These are phyloP conservation scores for Pleodorina starrii DNA, from an alignment of 139 green algal genomes.

Conservation along the genomic window DNA sequence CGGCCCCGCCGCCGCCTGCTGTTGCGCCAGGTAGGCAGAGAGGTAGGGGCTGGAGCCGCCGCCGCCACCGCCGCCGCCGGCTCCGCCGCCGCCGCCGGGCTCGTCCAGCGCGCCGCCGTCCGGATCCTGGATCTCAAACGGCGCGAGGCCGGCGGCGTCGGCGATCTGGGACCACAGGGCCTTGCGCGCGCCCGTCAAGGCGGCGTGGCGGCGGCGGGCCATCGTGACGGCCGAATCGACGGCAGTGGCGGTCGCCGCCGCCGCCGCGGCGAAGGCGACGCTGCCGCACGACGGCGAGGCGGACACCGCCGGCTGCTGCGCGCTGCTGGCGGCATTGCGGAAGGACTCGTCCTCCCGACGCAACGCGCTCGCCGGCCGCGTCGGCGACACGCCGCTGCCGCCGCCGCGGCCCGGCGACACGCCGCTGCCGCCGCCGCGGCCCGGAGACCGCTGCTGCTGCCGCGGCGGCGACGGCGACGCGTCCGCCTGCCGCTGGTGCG, in stretches of 20 bases:
- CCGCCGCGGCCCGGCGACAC: too few relatives aligned
- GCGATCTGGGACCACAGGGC: slow-evolving; percentile 36
- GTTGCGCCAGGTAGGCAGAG: slow-evolving; percentile 15
- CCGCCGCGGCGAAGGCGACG: background rate
- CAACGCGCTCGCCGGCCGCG: background rate
- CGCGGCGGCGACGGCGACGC: background rate
- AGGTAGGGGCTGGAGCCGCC: background rate
- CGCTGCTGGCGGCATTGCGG: background rate
- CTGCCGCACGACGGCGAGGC: background rate
- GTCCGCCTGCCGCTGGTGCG: background rate
- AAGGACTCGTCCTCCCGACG: background rate
- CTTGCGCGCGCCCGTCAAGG: slow-evolving; percentile 6
- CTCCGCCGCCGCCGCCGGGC: too few relatives aligned
- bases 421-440: too few relatives aligned
- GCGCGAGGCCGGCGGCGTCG: slow-evolving; percentile 8
- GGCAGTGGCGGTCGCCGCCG: background rate
- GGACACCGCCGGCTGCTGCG: background rate
- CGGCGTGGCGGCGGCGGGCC: background rate
- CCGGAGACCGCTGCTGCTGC: background rate
- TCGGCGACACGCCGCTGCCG: background rate
- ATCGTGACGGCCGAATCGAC: background rate
- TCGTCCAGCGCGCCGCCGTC: background rate
- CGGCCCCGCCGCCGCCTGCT: slow-evolving; percentile 16
- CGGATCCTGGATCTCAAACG: slow-evolving; percentile 10
- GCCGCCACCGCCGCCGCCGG: background rate